Conservation (phyloP, 2,329 filamentous ascomycete species). For the Aspergillus sp. region DNA sequence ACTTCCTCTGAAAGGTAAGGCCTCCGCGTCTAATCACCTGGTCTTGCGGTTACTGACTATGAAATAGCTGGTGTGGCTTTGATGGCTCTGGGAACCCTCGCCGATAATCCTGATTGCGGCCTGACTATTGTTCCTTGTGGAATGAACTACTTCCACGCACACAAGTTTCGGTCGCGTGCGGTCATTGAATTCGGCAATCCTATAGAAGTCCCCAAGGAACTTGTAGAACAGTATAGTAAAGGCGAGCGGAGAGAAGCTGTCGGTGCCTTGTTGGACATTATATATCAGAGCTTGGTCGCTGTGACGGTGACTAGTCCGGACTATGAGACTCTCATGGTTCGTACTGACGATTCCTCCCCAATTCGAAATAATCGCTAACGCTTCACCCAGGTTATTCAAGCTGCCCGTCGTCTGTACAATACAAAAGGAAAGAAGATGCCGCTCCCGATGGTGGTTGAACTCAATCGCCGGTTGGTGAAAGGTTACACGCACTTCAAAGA, state of each 20-base stretch:
- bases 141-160: slow-evolving; percentile 99
- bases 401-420: slow-evolving; percentile 88
- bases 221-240: slow-evolving; percentile 81
- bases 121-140: slow-evolving; percentile 94
- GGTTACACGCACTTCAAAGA: slow-evolving; percentile 93
- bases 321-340: slow-evolving; percentile 89
- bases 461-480: slow-evolving; percentile 86
- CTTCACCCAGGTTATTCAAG: slow-evolving; percentile 71
- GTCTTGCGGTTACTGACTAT: slow-evolving; percentile 9
- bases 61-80: slow-evolving; percentile 81
- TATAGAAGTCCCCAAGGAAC: slow-evolving; percentile 76
- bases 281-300: slow-evolving; percentile 79
- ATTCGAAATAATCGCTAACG: slow-evolving; percentile 28
- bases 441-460: slow-evolving; percentile 86
- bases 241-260: slow-evolving; percentile 86
- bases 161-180: slow-evolving; percentile 95
- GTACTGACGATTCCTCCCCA: slow-evolving; percentile 13
- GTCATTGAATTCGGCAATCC: slow-evolving; percentile 94
- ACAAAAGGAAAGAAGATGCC: slow-evolving; percentile 91
- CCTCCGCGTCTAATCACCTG: slow-evolving; percentile 1
- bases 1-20: slow-evolving; percentile 73
- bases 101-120: slow-evolving; percentile 79
- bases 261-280: slow-evolving; percentile 76
- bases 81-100: slow-evolving; percentile 90
- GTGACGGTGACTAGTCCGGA: slow-evolving; percentile 92